Base-by-base conservation (phyloP, 495 filamentous ascomycete genomes). In the Neurospora sp. region DNA sequence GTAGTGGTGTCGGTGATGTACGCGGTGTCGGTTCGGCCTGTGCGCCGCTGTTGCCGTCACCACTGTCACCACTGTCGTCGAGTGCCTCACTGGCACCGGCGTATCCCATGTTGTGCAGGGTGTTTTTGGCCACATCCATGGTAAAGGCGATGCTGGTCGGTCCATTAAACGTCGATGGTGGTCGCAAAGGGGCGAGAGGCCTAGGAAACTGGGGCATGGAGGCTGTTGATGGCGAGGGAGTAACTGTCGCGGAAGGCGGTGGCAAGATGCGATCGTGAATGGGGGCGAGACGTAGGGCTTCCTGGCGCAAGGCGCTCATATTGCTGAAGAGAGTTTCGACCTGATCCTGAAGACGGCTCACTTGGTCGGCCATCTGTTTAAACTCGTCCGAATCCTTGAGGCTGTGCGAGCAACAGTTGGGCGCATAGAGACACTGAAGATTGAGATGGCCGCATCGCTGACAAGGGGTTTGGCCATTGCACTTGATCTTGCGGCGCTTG, bases 371-470 rank as follows among this genome's bases (percentile, higher is more conserved):
- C 91, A 97, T 92, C 39, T 89, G 86, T 75, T 88, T 90, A 83
- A 91, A 97, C 77, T 97, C 94, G 82, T 93, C 90, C 69, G 92
- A 93, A 74, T 97, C 94, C 79, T 92, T 94, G 85, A 97, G 92
- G 77, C 86, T 90, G 79, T 80, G 86, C 71, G 86, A 75, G 81
- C 93, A 96, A 85, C 94, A 97, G 80, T 97, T 97, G 4, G 94
- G 93, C 38, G 94, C 90, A 87, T 97, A 97, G 74, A 95, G 86
- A 78, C 94, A 96, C 75, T 90, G 88, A 65, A 96, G 87, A 65
- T 85, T 87, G 75, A 95, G 89, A 73, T 94, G 91, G 68, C 94
- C 94, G 80, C 94, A 97, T 70, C 94, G 87, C 74, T 91, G 89
- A 75, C 94, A 97, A 0, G 94, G 94, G 0, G 84, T 88, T 77